These are phyloP conservation scores for Perkinsus olseni DNA, from an alignment of 169 alveolate species.

Conservation along the genomic window DNA sequence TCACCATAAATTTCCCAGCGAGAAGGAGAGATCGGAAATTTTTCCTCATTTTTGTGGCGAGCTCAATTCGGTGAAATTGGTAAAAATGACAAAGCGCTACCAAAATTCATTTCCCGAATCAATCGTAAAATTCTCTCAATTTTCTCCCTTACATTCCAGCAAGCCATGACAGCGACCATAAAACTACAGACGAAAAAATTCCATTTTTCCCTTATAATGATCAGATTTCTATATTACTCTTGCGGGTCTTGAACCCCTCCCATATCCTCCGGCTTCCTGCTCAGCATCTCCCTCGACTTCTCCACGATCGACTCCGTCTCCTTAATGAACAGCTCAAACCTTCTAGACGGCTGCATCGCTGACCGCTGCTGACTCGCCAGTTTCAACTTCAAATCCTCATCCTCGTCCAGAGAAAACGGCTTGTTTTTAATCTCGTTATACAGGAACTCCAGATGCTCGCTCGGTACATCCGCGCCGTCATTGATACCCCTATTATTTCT, in stretches of 20 bases:
- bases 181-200: not conserved
- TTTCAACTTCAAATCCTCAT: constrained; percentile 1
- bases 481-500: constrained; percentile 50
- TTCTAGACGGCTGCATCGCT: not conserved
- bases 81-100: too few relatives aligned
- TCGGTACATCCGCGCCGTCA: constrained; percentile 42
- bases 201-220: too few relatives aligned
- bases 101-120: too few relatives aligned
- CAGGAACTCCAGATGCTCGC: constrained; percentile 28
- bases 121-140: too few relatives aligned
- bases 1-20: too few relatives aligned
- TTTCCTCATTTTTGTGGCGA: too few relatives aligned
- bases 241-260: not conserved
- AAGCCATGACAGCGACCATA: not conserved
- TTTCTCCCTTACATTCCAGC: too few relatives aligned
- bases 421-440: constrained; percentile 32
- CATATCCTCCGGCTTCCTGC: not conserved
- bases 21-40: too few relatives aligned
- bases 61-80: too few relatives aligned
- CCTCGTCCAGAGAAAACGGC: constrained; percentile 30
- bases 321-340: constrained; percentile 25
- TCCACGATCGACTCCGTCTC: constrained; percentile 28
- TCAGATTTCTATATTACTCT: not conserved
- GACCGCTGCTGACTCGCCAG: not conserved
- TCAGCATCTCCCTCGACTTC: constrained; percentile 11